Conservation (phyloP, 805 yeast genomes). For the Wickerhamiella kazuoi region DNA sequence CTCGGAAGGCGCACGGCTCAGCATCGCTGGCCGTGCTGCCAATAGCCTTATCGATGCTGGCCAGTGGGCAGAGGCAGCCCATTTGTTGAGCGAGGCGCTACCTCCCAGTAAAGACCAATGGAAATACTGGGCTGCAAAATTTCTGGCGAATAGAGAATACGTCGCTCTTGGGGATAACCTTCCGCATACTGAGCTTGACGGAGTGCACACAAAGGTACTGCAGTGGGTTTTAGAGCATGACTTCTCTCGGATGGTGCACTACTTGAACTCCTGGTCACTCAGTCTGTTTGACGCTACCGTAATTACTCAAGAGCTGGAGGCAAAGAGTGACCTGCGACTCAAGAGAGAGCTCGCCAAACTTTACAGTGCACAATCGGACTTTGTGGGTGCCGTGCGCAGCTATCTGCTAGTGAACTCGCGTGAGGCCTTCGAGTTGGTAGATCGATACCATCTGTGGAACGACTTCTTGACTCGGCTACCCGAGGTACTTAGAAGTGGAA, state of each 20-base stretch:
- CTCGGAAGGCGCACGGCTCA: neutral
- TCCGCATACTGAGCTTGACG: conserved; percentile 28
- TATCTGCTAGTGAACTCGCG: conserved; percentile 39
- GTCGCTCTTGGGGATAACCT: conserved; percentile 32
- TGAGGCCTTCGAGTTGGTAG: conserved; percentile 37
- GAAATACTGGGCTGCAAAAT: conserved; percentile 44
- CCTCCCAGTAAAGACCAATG: conserved; percentile 28
- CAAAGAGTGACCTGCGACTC: conserved; percentile 15
- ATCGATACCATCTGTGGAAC: conserved; percentile 43
- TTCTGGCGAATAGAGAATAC: conserved; percentile 31
- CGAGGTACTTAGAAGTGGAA: conserved; percentile 16
- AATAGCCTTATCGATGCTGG: conserved; percentile 20
- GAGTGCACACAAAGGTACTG: conserved; percentile 31
- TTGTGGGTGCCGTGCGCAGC: conserved; percentile 45
- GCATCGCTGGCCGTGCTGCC: conserved; percentile 26
- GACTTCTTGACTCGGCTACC: conserved; percentile 35
- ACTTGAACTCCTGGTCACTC: conserved; percentile 41
- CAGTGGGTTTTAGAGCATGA: conserved; percentile 27
- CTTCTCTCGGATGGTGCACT: conserved; percentile 24
- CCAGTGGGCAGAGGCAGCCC: conserved; percentile 40
- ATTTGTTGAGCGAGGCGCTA: conserved; percentile 29
- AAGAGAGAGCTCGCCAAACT: conserved; percentile 23
- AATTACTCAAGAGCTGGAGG: conserved; percentile 32
- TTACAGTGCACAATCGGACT: conserved; percentile 40
- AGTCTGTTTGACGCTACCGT: conserved; percentile 31